Percentiles rank a stretch among this genome's conserved stretches.
Conservation (phyloP, 306 rosid genomes). For the Dalbergia oliveri region DNA sequence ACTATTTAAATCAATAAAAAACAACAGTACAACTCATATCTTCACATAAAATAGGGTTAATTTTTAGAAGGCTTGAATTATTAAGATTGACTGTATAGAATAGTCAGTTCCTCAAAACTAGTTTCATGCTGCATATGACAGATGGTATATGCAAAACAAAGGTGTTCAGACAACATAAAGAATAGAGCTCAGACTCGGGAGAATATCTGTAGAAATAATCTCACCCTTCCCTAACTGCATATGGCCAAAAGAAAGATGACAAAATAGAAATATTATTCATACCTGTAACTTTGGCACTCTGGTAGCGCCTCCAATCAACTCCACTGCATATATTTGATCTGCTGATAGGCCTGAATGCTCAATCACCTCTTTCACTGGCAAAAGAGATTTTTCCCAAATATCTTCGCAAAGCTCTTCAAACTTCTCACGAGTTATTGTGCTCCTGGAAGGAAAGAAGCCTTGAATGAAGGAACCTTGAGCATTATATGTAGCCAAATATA, state of each 20-base stretch:
- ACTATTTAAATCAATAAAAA: slow-evolving; percentile 19
- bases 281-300: slow-evolving; percentile 99
- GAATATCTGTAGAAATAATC: slow-evolving; percentile 37
- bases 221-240: slow-evolving; percentile 33
- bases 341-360: slow-evolving; percentile 71
- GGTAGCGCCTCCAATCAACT: slow-evolving; percentile 96
- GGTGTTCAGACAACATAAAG: slow-evolving; percentile 4
- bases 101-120: neutral
- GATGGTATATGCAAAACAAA: slow-evolving; percentile 30
- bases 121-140: slow-evolving; percentile 17
- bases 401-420: slow-evolving; percentile 95
- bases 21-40: neutral
- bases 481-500: neutral
- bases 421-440: slow-evolving; percentile 91
- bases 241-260: slow-evolving; percentile 14
- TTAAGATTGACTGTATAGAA: slow-evolving; percentile 33
- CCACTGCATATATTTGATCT: slow-evolving; percentile 88
- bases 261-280: slow-evolving; percentile 46
- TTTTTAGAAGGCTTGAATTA: neutral
- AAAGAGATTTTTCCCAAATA: slow-evolving; percentile 89
- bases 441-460: slow-evolving; percentile 63
- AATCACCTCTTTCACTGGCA: slow-evolving; percentile 80
- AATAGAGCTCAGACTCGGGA: slow-evolving; percentile 18
- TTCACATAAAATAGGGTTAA: slow-evolving; percentile 4
- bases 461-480: slow-evolving; percentile 36